Evolutionary conservation across 176 grass and related monocot genomes (phyloP).

Genomic region (barley (Hordeum vulgare)): DNA sequence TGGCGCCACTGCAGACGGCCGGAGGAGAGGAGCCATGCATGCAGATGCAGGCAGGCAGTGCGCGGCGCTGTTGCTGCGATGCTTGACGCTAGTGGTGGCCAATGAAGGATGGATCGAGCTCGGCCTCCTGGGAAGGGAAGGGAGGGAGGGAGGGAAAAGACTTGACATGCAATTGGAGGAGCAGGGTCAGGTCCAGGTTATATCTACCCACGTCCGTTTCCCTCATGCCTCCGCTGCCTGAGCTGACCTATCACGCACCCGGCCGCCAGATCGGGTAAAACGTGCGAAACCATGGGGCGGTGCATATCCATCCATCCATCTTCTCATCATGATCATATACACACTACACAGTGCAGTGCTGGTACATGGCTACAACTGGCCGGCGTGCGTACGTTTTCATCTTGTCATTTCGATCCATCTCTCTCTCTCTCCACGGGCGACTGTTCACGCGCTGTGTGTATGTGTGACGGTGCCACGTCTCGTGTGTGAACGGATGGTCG

Average conservation of each 20-base stretch:
- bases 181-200: conserved; percentile 35
- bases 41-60: not conserved
- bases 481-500: not conserved
- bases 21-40: not conserved
- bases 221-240: not conserved
- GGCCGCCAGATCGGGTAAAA: conserved; percentile 24
- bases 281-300: not conserved
- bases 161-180: conserved; percentile 41
- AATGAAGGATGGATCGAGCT: not conserved
- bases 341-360: too few species aligned
- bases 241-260: conserved; percentile 16
- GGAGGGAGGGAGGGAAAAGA: conserved; percentile 9
- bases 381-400: not conserved
- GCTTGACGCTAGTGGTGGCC: not conserved
- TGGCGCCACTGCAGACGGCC: not conserved
- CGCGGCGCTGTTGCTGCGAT: conserved; percentile 15
- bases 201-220: conserved; percentile 7
- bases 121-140: too few species aligned
- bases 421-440: too few species aligned
- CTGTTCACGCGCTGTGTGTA: not conserved
- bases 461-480: not conserved
- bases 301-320: not conserved
- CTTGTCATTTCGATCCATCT: not conserved
- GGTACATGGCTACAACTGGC: not conserved
- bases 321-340: not conserved